Base-by-base conservation (phyloP, 169 alveolate genomes). In the Plasmodium relictum region DNA sequence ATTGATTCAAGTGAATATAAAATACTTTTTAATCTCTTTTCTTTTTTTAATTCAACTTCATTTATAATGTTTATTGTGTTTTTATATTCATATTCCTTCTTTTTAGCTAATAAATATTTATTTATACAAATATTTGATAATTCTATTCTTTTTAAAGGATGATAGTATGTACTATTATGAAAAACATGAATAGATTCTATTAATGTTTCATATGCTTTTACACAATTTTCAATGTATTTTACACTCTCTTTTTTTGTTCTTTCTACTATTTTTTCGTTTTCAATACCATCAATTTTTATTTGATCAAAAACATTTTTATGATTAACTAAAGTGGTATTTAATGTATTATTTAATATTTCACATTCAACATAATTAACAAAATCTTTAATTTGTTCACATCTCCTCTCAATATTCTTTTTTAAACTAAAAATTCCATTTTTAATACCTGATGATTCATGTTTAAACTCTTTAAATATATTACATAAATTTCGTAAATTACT, bases 351-450 rank as follows among this genome's bases (percentile, higher is more conserved):
- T 45, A 78, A 45, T 63, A 78, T 78, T 58, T 78, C 89, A 37
- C 74, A 31, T 39, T 78, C 89, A 5, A 78, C 26, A 48, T 65
- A 78, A 56, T 78, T 78, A 63, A 78, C 22, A 78, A 78, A 78
- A 26, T 78, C 89, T 63, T 52, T 69, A 44, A 78, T 78, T 41
- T 78, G 89, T 24, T 78, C 89, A 65, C 89, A 78, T 65, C 89
- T 44, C 44, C 89, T 78, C 44, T 78, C 89, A 6, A 78, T 54
- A 44, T 78, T 78, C n/a, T 58, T 78, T 63, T 66, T 78, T 78
- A 78, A 24, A 48, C 89, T 66, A 9, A 26, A 14, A 18, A 78
- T 78, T 44, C 89, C 89, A 58, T 22, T 78, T 12, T 65, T 63
- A 6, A 78, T 78, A 31, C 89, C 89, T 18, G 78, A 63, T n/a